phyloP scores from a whole-genome alignment of 1,139 yeast genomes.

The Blastobotrys proliferans region DNA sequence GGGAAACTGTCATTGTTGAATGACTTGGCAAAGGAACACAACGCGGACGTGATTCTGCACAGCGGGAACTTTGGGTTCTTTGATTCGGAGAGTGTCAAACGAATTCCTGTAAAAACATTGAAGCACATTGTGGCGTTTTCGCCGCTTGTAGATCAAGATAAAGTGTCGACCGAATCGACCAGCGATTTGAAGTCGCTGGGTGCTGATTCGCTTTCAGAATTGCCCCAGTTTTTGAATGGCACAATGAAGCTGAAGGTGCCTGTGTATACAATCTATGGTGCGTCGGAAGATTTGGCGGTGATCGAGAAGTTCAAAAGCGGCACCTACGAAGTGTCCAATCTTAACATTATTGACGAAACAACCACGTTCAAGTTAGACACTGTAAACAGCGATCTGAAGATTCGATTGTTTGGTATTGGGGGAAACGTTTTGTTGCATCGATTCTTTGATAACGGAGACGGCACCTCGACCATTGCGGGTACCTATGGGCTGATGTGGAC shows the following conservation, averaged over 20 bases:
- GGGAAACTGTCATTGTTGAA: conserved; percentile 49
- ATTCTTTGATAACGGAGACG: conserved; percentile 62
- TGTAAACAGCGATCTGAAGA: conserved; percentile 37
- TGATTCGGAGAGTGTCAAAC: conserved; percentile 53
- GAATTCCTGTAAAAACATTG: conserved; percentile 41
- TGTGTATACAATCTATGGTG: conserved; percentile 72
- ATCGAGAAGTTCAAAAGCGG: conserved; percentile 58
- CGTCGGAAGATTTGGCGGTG: conserved; percentile 68
- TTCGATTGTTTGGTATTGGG: conserved; percentile 66
- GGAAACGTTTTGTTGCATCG: conserved; percentile 67
- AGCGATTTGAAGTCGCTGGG: conserved; percentile 40
- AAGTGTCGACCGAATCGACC: conserved; percentile 36
- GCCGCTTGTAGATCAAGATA: conserved; percentile 49
- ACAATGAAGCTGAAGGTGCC: conserved; percentile 49
- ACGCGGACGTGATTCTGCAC: conserved; percentile 56
- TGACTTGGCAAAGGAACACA: conserved; percentile 42
- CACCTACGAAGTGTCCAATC: conserved; percentile 50
- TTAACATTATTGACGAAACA: conserved; percentile 59
- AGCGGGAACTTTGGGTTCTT: conserved; percentile 81
- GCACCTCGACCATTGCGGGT: conserved; percentile 50
- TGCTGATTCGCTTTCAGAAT: conserved; percentile 48
- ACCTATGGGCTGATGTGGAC: conserved; percentile 76
- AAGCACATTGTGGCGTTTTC: conserved; percentile 69
- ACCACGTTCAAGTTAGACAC: conserved; percentile 38
- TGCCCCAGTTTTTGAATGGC: conserved; percentile 51